Base-by-base conservation (phyloP, 2,329 filamentous ascomycete species). In the Aspergillus aculeatus region DNA sequence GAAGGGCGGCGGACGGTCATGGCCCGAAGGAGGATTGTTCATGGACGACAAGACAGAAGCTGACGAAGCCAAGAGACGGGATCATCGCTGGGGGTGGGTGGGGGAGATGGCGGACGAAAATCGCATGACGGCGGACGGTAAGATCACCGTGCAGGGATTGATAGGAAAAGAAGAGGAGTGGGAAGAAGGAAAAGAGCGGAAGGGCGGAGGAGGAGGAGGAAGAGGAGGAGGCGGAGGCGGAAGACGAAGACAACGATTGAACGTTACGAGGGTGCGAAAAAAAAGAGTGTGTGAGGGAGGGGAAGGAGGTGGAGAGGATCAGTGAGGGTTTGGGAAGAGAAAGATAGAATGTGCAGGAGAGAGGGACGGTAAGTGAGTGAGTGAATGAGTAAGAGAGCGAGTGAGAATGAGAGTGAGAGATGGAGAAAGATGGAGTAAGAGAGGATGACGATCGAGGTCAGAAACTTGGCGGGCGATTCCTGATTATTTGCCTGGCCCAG, bases 41-140 rank as follows among this genome's bases (percentile, higher is more conserved):
- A 55, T 55, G 53, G 53, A 55, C 38, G 52, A 41, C 32, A 35
- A 12, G 32, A 35, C 32, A 35, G 14, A 12, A 23, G 9, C 53
- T 16, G 49, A 48, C 14, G 29, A 19, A 26, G 56, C 12, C 44
- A 58, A 21, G 14, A 23, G 16, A n/a, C 56, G 5, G 4, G 11
- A 29, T 58, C 56, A 54, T 58, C 56, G 48, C 50, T n/a, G 41
- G 9, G 14, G 56, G 48, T 49, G 56, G 51, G 44, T 54, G 44
- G 16, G 21, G 29, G 19, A 32, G 19, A 21, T 21, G 41, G 16
- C 16, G 29, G 23, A 54, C 24, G 56, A 48, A 6, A 31, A 16
- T 29, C 19, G 44, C 56, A 58, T 58, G 56, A 49, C 47, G 50
- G 56, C 53, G 32, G 44, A 26, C 26, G 41, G n/a, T 1, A 10